phyloP scores from a whole-genome alignment of 768 basidiomycete species.

The Boletus barrowsii region DNA sequence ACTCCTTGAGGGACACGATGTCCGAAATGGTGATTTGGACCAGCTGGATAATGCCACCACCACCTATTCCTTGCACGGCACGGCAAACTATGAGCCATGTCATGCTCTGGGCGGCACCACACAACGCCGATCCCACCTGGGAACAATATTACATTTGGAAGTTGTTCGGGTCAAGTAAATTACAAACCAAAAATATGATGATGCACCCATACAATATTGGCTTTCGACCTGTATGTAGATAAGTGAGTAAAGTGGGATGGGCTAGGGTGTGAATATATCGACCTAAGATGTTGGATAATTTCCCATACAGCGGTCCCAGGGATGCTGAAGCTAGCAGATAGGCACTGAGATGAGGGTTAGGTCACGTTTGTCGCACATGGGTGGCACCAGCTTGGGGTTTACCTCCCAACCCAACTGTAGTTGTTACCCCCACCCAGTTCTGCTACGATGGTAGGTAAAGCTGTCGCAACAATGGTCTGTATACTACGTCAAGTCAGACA shows the following conservation, averaged over 20 bases:
- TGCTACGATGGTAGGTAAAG: constrained; percentile 48
- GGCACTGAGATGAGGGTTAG: constrained; percentile 29
- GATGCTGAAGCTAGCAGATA: constrained; percentile 46
- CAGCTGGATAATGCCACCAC: constrained; percentile 37
- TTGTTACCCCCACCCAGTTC: constrained; percentile 43
- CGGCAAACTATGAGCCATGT: constrained; percentile 40
- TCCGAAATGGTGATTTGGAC: constrained; percentile 40
- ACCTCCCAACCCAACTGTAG: constrained; percentile 52
- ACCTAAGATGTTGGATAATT: constrained; percentile 42
- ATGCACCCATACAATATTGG: constrained; percentile 36
- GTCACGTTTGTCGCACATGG: not conserved
- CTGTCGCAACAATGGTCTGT: constrained; percentile 47
- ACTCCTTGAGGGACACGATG: constrained; percentile 36
- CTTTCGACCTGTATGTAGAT: constrained; percentile 35
- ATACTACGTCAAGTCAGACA: not conserved
- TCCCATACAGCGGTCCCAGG: constrained; percentile 47
- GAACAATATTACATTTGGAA: not conserved
- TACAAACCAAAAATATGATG: constrained; percentile 35
- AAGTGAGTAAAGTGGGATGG: not conserved
- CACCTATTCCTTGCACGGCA: constrained; percentile 44
- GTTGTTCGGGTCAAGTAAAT: not conserved
- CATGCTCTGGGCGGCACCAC: constrained; percentile 44
- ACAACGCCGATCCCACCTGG: constrained; percentile 38
- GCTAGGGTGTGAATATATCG: not conserved
- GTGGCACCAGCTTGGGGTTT: not conserved